Evolutionary conservation across 1,284 basidiomycete genomes (phyloP).

Genomic region (Malassezia sympodialis): DNA sequence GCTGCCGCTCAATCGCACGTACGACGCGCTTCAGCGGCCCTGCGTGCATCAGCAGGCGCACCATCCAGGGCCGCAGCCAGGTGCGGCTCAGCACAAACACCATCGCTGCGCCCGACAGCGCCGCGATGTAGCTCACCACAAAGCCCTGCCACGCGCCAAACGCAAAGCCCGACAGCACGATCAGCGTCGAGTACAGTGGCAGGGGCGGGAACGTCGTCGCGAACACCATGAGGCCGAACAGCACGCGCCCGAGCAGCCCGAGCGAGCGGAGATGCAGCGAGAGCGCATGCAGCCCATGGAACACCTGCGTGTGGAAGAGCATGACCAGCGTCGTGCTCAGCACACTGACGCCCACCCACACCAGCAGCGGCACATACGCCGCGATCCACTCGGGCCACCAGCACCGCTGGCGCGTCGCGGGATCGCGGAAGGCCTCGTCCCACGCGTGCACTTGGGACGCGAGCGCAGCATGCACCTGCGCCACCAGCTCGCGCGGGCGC

Average conservation of each 20-base stretch:
- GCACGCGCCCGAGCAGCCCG: slow-evolving; percentile 29
- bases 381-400: slow-evolving; percentile 43
- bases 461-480: neutral
- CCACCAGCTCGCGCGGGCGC: slow-evolving; percentile 20
- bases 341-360: slow-evolving; percentile 47
- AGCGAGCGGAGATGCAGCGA: slow-evolving; percentile 30
- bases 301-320: slow-evolving; percentile 47
- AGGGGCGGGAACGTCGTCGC: slow-evolving; percentile 56
- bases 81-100: slow-evolving; percentile 67
- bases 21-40: slow-evolving; percentile 54
- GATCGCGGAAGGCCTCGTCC: slow-evolving; percentile 41
- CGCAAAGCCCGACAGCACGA: slow-evolving; percentile 74
- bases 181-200: slow-evolving; percentile 75
- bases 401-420: slow-evolving; percentile 29
- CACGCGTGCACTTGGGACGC: slow-evolving; percentile 20
- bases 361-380: slow-evolving; percentile 46
- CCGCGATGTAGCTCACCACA: slow-evolving; percentile 71
- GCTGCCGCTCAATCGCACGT: slow-evolving; percentile 72
- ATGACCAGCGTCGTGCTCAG: slow-evolving; percentile 40
- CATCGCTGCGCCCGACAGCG: slow-evolving; percentile 64
- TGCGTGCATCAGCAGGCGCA: slow-evolving; percentile 59
- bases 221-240: slow-evolving; percentile 42
- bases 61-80: slow-evolving; percentile 61
- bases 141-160: slow-evolving; percentile 70
- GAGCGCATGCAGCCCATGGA: slow-evolving; percentile 34